These are phyloP conservation scores for Cystobasidiopsis lactophilus DNA, from an alignment of 768 basidiomycete species.

Conservation along the genomic window DNA sequence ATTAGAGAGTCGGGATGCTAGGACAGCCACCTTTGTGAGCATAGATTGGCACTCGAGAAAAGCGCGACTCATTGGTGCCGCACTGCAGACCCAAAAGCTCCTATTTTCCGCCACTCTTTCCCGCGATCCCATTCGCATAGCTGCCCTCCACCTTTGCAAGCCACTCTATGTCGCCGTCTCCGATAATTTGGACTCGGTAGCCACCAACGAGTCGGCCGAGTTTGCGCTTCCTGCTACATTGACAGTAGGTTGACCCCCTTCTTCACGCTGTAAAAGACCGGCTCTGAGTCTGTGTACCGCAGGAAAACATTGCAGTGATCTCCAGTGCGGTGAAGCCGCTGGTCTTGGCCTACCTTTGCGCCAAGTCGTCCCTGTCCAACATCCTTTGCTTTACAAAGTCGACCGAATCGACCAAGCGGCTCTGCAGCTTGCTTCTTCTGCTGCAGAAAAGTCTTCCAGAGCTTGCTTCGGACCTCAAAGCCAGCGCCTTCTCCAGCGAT, in stretches of 20 bases:
- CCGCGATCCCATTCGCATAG: conserved; percentile 77
- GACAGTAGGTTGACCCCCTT: conserved; percentile 31
- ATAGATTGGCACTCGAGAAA: not conserved
- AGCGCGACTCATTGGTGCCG: conserved; percentile 23
- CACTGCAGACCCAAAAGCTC: conserved; percentile 70
- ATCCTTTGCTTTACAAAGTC: conserved; percentile 93
- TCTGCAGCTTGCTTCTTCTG: conserved; percentile 58
- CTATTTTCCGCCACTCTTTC: conserved; percentile 92
- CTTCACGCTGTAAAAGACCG: not conserved
- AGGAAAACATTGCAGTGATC: conserved; percentile 77
- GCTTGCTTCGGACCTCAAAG: conserved; percentile 14
- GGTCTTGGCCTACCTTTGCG: conserved; percentile 65
- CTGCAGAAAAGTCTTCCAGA: conserved; percentile 36
- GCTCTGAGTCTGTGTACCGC: not conserved
- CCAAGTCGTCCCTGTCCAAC: conserved; percentile 37
- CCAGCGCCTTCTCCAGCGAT: conserved; percentile 58
- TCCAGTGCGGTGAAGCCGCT: conserved; percentile 64
- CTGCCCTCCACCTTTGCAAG: conserved; percentile 48
- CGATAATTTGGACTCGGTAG: conserved; percentile 37
- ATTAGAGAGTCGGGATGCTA: conserved; percentile 31
- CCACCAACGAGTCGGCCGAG: conserved; percentile 19
- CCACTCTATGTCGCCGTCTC: conserved; percentile 79
- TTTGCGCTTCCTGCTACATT: conserved; percentile 53
- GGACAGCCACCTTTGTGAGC: not conserved
- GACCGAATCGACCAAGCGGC: conserved; percentile 63